Base-by-base conservation (phyloP, 208 protist species). In the Acanthamoeba lenticulata region DNA sequence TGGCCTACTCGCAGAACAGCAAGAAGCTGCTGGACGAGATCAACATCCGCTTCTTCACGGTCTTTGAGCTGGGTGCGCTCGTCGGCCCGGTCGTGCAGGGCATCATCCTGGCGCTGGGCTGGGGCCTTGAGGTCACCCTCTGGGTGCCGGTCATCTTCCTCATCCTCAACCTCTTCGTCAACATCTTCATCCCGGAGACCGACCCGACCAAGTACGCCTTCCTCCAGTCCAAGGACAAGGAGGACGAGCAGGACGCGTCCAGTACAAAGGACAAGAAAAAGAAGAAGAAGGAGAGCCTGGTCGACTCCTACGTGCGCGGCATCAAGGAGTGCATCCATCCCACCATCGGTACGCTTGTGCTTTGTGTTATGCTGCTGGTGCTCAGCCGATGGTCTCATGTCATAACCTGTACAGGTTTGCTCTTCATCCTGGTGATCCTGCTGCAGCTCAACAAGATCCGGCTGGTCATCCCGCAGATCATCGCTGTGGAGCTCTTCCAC, bases 321-420 rank as follows among this genome's bases (percentile, higher is more conserved):
- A 91, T 91, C 85, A 91, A 91, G 36, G 85, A 91, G n/a, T 91
- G 85, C 85, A 91, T 65, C 24, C n/a, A 91, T 27, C 85, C 85
- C 36, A 72, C 60, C 40, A 91, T 91, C 29, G 77, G 77, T 86
- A 57, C 0, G 77, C 77, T 0, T 2, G 36, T 15, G 21, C 6
- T 15, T 67, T 9, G 6, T 13, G 47, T 52, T 19, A 15, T n/a
- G n/a, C n/a, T n/a, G n/a, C n/a, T 5, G 5, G 47, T 15, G 24
- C n/a, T 67, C 57, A 67, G 13, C 5, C n/a, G 13, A 32, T n/a
- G n/a, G n/a, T n/a, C n/a, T n/a, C n/a, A n/a, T n/a, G n/a, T n/a
- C n/a, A n/a, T 9, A 72, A 7, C 1, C 62, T 19, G 15, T 19
- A 29, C 62, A 91, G 85, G 85, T 40, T 52, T 91, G 0, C 36